Evolutionary conservation across 192 early-diverging fungal genomes (phyloP), one percentile per base, ranked within the genome.

Genomic region (Phlyctochytrium planicorne): DNA sequence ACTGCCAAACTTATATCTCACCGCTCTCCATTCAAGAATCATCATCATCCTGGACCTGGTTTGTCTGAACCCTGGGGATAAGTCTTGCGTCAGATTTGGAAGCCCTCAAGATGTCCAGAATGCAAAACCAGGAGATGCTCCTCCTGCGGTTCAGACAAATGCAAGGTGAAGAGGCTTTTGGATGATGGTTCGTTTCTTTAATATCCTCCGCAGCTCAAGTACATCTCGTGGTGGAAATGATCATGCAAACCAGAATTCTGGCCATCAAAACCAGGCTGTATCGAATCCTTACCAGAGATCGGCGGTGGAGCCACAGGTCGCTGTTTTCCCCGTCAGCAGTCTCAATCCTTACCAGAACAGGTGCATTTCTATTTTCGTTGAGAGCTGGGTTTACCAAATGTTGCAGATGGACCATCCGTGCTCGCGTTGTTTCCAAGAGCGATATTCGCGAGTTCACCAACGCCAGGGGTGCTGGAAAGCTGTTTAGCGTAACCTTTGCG

Each of bases 341-440:
- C 78, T 96, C 63, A 94, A 87, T 65, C 94, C 94, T 47, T 96
- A 96, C 80, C 91, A 92, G 71, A 92, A 88, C 80, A 91, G 87
- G 84, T 91, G 76, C 30, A 25, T 16, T 24, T 29, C 47, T 14
- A 10, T 29, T 20, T 65, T 55, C 55, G 3, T 12, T 16, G 24
- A 25, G n/a, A 14, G 16, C 32, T 59, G 20, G 55, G 32, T 33
- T 6, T 29, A n/a, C 53, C 55, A 1, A 62, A 34, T 24, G n/a
- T 37, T 6, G 20, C 60, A 91, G 88, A 61, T 98, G 95, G 95
- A 96, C 92, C 14, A 98, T 99, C 72, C 87, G 90, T 60, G 97
- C 93, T 1, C 89, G 94, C 47, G 91, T 94, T 12, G 84, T 89
- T 33, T 80, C 87, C 63, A 99, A 99, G 80, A 82, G 88, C 1